Percentiles rank a stretch among this genome's conserved stretches.
phyloP scores from a whole-genome alignment of 2,329 filamentous ascomycete species.

The Neofusicoccum laricinum region DNA sequence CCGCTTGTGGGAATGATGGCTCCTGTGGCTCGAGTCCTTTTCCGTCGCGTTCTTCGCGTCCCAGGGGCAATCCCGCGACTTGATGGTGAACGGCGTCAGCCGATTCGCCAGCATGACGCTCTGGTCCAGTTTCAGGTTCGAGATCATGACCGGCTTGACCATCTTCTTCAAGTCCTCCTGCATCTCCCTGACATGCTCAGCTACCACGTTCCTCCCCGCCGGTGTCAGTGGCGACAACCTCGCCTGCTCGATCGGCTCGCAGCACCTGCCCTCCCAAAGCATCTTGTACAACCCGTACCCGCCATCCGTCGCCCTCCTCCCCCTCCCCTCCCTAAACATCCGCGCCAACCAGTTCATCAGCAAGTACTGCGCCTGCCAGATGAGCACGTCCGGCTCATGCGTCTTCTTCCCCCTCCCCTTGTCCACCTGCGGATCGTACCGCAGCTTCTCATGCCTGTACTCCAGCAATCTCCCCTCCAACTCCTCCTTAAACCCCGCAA shows the following conservation, averaged over 20 bases:
- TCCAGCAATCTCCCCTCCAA: slow-evolving; percentile 30
- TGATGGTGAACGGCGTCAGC: background rate
- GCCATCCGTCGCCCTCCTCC: slow-evolving; percentile 40
- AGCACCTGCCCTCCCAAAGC: slow-evolving; percentile 44
- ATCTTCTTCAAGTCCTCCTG: slow-evolving; percentile 44
- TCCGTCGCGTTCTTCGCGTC: background rate
- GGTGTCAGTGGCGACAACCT: slow-evolving; percentile 41
- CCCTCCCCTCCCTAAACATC: slow-evolving; percentile 38
- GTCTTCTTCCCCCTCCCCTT: slow-evolving; percentile 39
- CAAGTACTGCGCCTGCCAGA: slow-evolving; percentile 49
- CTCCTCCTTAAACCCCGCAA: slow-evolving; percentile 19
- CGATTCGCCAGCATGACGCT: slow-evolving; percentile 25
- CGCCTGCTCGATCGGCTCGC: slow-evolving; percentile 37
- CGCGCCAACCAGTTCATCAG: slow-evolving; percentile 49
- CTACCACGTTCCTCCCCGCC: slow-evolving; percentile 42
- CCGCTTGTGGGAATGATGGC: background rate
- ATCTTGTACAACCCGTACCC: slow-evolving; percentile 46
- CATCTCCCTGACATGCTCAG: slow-evolving; percentile 40
- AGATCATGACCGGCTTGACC: slow-evolving; percentile 35
- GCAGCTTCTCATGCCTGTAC: slow-evolving; percentile 23
- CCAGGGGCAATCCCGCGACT: background rate
- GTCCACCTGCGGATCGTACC: slow-evolving; percentile 26
- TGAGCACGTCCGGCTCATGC: slow-evolving; percentile 49
- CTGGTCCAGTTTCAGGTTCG: slow-evolving; percentile 39
- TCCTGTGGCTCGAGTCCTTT: background rate